These are phyloP conservation scores for Capsicum baccatum DNA, from an alignment of 257 asterid genomes.

Conservation along the genomic window DNA sequence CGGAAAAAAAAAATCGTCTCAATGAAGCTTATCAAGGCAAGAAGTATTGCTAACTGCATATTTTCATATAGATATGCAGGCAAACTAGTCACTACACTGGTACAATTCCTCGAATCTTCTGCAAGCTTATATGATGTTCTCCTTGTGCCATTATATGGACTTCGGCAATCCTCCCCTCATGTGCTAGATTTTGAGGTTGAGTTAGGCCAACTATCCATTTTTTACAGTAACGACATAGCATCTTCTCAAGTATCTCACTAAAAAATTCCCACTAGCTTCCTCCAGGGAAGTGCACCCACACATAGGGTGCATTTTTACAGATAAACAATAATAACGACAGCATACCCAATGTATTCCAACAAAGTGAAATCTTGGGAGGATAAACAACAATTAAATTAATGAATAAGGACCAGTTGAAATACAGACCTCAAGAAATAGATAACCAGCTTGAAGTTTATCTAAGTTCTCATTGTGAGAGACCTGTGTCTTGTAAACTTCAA, in stretches of 20 bases:
- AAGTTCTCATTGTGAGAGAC: slow-evolving; percentile 87
- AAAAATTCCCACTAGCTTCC: slow-evolving; percentile 97
- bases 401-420: background rate
- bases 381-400: background rate
- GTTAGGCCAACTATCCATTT: too few relatives aligned
- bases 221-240: slow-evolving; percentile 82
- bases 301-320: slow-evolving; percentile 87
- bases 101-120: slow-evolving; percentile 90
- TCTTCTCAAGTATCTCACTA: slow-evolving; percentile 88
- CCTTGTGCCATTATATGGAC: slow-evolving; percentile 53
- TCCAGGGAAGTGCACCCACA: slow-evolving; percentile 93
- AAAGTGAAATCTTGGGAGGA: too few relatives aligned
- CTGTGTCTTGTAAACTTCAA: slow-evolving; percentile 74
- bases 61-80: background rate
- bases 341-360: too few relatives aligned
- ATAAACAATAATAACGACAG: too few relatives aligned
- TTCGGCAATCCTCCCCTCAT: too few relatives aligned
- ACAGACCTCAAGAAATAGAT: slow-evolving; percentile 94
- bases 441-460: slow-evolving; percentile 97
- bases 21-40: slow-evolving; percentile 19
- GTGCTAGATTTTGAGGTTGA: too few relatives aligned
- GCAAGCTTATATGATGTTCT: slow-evolving; percentile 89
- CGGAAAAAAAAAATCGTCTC: background rate
- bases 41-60: background rate
- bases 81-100: slow-evolving; percentile 42